A percentile compares a stretch with the other conserved stretches of the same genome.
Evolutionary conservation across 805 yeast genomes (phyloP).

Genomic region (Clavispora asparagi): DNA sequence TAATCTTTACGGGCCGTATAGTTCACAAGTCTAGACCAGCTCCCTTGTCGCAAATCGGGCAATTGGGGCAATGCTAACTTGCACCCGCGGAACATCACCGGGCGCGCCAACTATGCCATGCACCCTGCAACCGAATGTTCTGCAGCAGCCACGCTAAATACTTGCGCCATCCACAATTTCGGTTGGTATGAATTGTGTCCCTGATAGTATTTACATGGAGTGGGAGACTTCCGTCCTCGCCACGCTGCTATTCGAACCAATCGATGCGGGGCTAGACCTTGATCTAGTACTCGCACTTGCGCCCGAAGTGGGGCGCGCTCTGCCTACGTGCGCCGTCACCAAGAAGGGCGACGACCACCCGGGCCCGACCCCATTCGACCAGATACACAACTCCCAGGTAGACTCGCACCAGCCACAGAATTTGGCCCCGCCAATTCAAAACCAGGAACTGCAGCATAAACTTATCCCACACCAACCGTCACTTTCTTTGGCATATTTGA

Average conservation of each 20-base stretch:
- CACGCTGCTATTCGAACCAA: neutral
- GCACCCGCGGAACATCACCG: neutral
- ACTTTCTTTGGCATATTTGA: neutral
- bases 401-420: too few species aligned
- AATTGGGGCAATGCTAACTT: neutral
- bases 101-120: neutral
- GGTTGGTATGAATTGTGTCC: neutral
- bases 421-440: too few species aligned
- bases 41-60: neutral
- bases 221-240: constrained; percentile 1
- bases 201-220: neutral
- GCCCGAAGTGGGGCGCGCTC: neutral
- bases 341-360: neutral
- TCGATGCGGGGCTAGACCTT: neutral
- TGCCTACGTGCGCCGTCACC: neutral
- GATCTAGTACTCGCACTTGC: neutral
- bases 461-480: too few species aligned
- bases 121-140: neutral
- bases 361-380: neutral
- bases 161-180: neutral
- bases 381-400: neutral
- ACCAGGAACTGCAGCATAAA: too few species aligned
- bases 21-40: neutral
- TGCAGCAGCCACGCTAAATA: neutral
- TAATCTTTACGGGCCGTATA: neutral